Base-by-base conservation (phyloP, 2,329 filamentous ascomycete genomes). In the Ophiocordyceps camponoti-rufipedis region DNA sequence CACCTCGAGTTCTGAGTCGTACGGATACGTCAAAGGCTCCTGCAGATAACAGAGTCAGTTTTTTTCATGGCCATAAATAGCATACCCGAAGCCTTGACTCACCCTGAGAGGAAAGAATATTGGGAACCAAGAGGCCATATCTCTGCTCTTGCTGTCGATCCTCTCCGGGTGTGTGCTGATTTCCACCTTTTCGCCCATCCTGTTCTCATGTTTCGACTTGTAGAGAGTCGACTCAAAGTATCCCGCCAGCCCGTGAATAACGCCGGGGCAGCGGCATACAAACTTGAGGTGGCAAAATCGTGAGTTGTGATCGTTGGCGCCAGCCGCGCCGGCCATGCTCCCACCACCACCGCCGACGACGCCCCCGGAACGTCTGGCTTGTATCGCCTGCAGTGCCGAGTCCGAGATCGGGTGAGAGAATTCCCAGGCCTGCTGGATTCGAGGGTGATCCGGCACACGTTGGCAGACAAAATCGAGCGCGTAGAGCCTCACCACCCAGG, bases 51-150 rank as follows among this genome's bases (percentile, higher is more conserved):
- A 9, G 2, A 7, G 18, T 41, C 18, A 23, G 39, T 23, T 19
- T 7, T 23, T 19, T 7, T 23, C 39, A 14, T 28, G 10, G 12
- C 39, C 18, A 6, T 12, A 8, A 8, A 14, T 11, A 5, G 18
- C 18, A 28, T 41, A 12, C 4, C 4, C 12, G 6, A 39, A 3
- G 35, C 32, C 3, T n/a, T 1, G 9, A 59, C 74, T 56, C 68
- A 88, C 87, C 78, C 91, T 94, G 13, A 98, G 66, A 0, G 93
- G 91, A 58, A 98, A 98, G 66, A 89, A 95, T 29, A 98, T 96
- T 1, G 91, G 91, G 60, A 98, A 98, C 91, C 91, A 98, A 46
- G 85, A 94, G 51, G 95, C 94, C 93, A 98, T 98, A 55, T 93
- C 88, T 58, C 82, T 83, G 69, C 87, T 94, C 74, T 96, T 96